phyloP scores from a whole-genome alignment of 306 rosid species.

The Luffa aegyptiaca region DNA sequence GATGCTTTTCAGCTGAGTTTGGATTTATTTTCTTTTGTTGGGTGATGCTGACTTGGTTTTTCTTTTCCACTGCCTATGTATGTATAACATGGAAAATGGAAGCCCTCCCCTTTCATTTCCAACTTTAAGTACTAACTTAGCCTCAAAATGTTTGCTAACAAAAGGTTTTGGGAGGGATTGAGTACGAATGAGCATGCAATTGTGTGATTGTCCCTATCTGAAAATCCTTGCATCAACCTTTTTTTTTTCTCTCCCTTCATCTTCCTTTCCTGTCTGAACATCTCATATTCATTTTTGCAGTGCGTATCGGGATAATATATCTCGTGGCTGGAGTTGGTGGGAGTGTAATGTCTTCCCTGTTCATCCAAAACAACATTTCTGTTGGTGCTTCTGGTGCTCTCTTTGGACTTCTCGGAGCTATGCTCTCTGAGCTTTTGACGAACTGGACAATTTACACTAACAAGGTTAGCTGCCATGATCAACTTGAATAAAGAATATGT shows the following conservation, averaged over 20 bases:
- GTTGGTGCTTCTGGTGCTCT: conserved; percentile 49
- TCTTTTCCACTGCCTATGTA: neutral
- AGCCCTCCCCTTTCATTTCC: neutral
- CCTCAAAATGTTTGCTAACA: neutral
- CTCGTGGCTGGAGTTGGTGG: conserved; percentile 39
- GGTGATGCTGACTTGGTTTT: neutral
- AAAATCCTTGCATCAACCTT: neutral
- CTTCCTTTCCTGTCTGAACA: neutral
- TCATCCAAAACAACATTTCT: conserved; percentile 21
- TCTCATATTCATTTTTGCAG: conserved; percentile 10
- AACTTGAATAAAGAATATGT: neutral
- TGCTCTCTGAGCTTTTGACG: conserved; percentile 39
- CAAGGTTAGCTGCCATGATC: conserved; percentile 17
- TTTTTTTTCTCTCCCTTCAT: neutral
- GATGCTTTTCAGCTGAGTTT: neutral
- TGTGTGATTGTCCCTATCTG: neutral
- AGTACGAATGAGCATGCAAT: neutral
- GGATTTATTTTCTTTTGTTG: neutral
- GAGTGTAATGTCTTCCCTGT: conserved; percentile 31
- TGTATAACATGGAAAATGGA: neutral
- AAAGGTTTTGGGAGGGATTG: neutral
- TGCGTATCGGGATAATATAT: conserved; percentile 29
- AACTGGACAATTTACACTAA: conserved; percentile 36
- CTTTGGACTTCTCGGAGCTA: conserved; percentile 44
- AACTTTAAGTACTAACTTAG: neutral